Evolutionary conservation across 2,329 filamentous ascomycete genomes (phyloP).

Genomic region (Nemania bipapillata): DNA sequence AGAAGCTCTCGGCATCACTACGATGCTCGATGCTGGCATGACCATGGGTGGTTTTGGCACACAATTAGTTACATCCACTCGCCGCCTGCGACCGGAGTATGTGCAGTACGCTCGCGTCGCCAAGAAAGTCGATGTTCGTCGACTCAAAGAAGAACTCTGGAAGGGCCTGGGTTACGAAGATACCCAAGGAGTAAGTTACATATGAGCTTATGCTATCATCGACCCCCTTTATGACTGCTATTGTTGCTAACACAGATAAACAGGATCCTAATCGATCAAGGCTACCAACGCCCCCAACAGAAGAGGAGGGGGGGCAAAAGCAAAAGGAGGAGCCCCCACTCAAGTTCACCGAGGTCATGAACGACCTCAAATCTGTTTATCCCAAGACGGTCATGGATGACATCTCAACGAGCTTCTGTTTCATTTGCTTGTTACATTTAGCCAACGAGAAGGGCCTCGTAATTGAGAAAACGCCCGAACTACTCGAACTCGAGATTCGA

Average conservation of each 20-base stretch:
- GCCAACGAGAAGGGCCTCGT: constrained; percentile 92
- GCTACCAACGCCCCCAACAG: constrained; percentile 48
- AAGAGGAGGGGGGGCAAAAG: constrained; percentile 47
- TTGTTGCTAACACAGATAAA: constrained; percentile 27
- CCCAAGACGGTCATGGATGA: constrained; percentile 87
- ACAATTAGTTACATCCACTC: constrained; percentile 72
- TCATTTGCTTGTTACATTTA: constrained; percentile 90
- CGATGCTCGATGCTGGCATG: constrained; percentile 63
- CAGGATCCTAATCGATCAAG: constrained; percentile 48
- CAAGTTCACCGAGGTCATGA: constrained; percentile 93
- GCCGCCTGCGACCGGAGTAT: constrained; percentile 72
- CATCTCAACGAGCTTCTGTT: constrained; percentile 92
- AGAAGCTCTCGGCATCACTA: constrained; percentile 61
- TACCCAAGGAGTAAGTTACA: constrained; percentile 60
- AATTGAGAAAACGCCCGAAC: constrained; percentile 71
- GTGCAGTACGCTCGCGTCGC: constrained; percentile 76
- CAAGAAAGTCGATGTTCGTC: constrained; percentile 76
- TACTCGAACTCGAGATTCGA: constrained; percentile 69
- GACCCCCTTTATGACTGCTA: constrained; percentile 1
- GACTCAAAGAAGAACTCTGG: constrained; percentile 77
- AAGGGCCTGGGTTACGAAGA: constrained; percentile 70
- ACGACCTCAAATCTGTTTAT: constrained; percentile 85
- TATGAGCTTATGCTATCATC: constrained; percentile 25
- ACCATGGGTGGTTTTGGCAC: constrained; percentile 68
- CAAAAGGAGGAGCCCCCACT: constrained; percentile 64